A percentile compares a stretch with the other conserved stretches of the same genome.
Conservation (phyloP, 208 protist species). For the Leishmania guyanensis region DNA sequence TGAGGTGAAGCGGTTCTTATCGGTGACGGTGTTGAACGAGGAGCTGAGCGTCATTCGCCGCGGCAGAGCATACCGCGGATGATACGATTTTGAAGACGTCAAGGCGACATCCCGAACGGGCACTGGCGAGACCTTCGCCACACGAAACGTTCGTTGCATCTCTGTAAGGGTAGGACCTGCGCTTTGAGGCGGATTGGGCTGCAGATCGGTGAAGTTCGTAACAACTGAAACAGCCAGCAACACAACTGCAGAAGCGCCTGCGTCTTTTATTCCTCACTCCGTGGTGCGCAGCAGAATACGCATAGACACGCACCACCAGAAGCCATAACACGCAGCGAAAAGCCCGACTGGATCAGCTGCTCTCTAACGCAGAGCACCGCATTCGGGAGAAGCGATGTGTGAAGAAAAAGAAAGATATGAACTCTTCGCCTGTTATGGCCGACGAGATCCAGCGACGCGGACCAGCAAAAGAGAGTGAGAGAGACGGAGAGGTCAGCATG, state of each 20-base stretch:
- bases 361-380: neutral
- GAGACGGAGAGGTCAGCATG: neutral
- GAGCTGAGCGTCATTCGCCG: constrained; percentile 67
- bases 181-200: neutral
- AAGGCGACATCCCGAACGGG: constrained; percentile 53
- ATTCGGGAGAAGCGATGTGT: neutral
- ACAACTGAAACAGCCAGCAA: neutral
- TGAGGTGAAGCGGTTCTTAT: constrained; percentile 83
- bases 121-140: constrained; percentile 48
- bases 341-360: neutral
- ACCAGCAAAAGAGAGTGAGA: neutral
- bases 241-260: neutral
- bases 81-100: constrained; percentile 41
- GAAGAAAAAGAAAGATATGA: too few species aligned
- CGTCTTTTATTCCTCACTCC: neutral
- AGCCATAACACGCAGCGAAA: neutral
- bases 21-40: constrained; percentile 69
- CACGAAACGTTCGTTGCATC: constrained; percentile 11
- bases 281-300: too few species aligned
- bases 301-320: neutral
- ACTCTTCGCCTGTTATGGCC: neutral
- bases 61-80: constrained; percentile 61
- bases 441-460: neutral
- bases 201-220: neutral
- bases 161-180: too few species aligned